phyloP scores from a whole-genome alignment of 441 rosid species.

The Erodium moschatum region DNA sequence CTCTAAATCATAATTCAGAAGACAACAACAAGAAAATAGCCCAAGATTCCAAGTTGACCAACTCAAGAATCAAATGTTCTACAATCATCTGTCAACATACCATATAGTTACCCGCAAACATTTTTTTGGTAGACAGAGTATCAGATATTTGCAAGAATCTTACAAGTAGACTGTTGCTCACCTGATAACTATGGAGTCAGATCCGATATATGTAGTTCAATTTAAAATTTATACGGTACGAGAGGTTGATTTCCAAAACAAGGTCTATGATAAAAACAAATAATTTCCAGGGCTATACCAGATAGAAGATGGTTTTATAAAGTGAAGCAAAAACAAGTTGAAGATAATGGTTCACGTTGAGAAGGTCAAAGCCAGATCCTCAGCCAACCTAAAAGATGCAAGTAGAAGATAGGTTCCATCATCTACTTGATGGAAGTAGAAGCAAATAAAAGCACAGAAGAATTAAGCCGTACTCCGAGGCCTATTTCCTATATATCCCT shows the following conservation, averaged over 20 bases:
- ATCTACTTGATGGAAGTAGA: constrained; percentile 18
- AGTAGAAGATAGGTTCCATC: background rate
- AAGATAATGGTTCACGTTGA: constrained; percentile 13
- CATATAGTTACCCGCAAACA: background rate
- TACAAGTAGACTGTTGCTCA: background rate
- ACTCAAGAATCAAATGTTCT: background rate
- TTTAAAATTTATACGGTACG: too few relatives aligned
- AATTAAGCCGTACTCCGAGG: constrained; percentile 25
- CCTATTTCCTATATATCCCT: constrained; percentile 19
- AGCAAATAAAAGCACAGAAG: constrained; percentile 27
- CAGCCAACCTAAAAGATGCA: background rate
- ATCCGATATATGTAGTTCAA: too few relatives aligned
- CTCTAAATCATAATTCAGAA: background rate
- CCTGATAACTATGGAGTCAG: background rate
- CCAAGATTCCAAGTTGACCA: background rate
- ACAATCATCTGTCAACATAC: background rate
- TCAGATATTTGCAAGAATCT: too few relatives aligned
- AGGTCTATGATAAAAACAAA: too few relatives aligned
- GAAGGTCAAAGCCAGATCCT: constrained; percentile 11
- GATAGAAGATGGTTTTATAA: constrained; percentile 12
- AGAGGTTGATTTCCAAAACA: too few relatives aligned
- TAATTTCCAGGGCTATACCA: background rate
- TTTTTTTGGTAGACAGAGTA: background rate
- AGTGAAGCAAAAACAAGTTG: constrained; percentile 18
- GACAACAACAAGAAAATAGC: background rate